Percentiles rank a stretch among this genome's conserved stretches.
phyloP scores from a whole-genome alignment of 1,139 yeast species.

The Saccharomyces hybrid region DNA sequence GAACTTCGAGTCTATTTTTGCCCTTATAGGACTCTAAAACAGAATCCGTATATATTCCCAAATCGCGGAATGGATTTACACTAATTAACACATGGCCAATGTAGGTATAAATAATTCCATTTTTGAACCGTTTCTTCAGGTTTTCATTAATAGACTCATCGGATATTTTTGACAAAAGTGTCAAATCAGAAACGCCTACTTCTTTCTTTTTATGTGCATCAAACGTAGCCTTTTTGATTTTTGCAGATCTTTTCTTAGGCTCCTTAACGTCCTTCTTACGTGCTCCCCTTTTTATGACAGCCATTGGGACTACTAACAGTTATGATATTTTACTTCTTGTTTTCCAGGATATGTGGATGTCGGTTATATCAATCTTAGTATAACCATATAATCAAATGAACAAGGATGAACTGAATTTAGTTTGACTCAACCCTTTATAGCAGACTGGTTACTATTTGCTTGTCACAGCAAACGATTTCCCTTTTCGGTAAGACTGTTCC shows the following conservation, averaged over 20 bases:
- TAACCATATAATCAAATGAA: background rate
- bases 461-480: background rate
- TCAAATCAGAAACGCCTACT: constrained; percentile 94
- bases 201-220: constrained; percentile 86
- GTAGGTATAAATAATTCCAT: constrained; percentile 83
- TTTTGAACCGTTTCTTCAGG: constrained; percentile 78
- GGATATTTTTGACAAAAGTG: constrained; percentile 76
- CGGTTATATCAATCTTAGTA: background rate
- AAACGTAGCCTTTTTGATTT: constrained; percentile 83
- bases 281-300: constrained; percentile 68
- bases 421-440: background rate
- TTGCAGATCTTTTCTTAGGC: constrained; percentile 44
- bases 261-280: constrained; percentile 51
- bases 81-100: constrained; percentile 87
- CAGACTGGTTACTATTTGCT: background rate
- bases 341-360: too few species aligned
- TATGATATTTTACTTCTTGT: background rate
- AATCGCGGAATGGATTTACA: constrained; percentile 91
- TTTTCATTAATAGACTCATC: constrained; percentile 93
- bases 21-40: constrained; percentile 75
- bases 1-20: constrained; percentile 87
- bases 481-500: background rate
- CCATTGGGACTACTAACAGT: constrained; percentile 39
- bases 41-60: constrained; percentile 85
- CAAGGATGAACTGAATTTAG: background rate